Evolutionary conservation across 805 yeast genomes (phyloP).

Genomic region (Wickerhamiella bombiphila): DNA sequence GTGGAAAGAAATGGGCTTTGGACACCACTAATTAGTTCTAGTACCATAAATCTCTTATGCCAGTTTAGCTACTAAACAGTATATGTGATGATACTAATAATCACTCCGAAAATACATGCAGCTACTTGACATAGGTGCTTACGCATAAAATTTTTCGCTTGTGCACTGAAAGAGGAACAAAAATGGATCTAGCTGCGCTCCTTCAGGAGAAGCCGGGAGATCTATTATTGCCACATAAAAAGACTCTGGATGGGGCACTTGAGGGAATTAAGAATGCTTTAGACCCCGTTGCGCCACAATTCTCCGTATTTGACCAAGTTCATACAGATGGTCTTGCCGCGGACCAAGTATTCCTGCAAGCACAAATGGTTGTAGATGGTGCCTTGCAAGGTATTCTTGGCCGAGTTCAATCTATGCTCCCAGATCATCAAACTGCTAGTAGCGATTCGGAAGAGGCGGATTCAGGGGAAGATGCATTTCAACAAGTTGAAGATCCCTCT

Average conservation of each 20-base stretch:
- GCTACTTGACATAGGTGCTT: too few species aligned
- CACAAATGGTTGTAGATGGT: slow-evolving; percentile 64
- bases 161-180: too few species aligned
- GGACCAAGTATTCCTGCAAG: slow-evolving; percentile 87
- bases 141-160: too few species aligned
- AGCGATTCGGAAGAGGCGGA: slow-evolving; percentile 1
- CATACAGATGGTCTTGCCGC: slow-evolving; percentile 78
- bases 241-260: slow-evolving; percentile 15
- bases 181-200: neutral
- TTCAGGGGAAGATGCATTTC: slow-evolving; percentile 3
- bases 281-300: slow-evolving; percentile 40
- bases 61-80: too few species aligned
- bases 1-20: too few species aligned
- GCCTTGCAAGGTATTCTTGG: slow-evolving; percentile 40
- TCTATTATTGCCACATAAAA: slow-evolving; percentile 6
- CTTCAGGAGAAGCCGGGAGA: slow-evolving; percentile 6
- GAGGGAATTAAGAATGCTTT: slow-evolving; percentile 31
- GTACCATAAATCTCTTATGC: too few species aligned
- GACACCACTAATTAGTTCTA: too few species aligned
- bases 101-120: too few species aligned
- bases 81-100: too few species aligned
- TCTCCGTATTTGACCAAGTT: slow-evolving; percentile 64
- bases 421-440: neutral
- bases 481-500: slow-evolving; percentile 8
- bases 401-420: neutral